These are phyloP conservation scores for Arctium minus DNA, from an alignment of 129 eudicot species.

Conservation along the genomic window DNA sequence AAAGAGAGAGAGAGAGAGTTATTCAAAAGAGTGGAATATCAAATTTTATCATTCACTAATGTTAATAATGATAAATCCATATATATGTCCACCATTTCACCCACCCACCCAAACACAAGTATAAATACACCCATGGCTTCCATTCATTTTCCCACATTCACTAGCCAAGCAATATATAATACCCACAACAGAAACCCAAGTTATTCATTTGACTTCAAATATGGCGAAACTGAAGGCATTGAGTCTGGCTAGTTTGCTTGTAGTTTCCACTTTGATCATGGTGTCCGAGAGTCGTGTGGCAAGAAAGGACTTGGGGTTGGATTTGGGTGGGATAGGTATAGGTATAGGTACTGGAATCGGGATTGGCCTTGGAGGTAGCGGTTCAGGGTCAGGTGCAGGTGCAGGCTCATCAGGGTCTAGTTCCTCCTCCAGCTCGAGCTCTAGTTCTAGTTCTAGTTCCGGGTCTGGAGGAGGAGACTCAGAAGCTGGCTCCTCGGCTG, in stretches of 20 bases:
- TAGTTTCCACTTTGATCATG: conserved; percentile 30
- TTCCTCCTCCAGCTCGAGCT: conserved; percentile 36
- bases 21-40: not conserved
- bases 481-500: conserved; percentile 47
- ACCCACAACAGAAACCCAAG: not conserved
- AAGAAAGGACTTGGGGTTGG: conserved; percentile 60
- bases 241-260: conserved; percentile 23
- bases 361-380: conserved; percentile 62
- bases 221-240: conserved; percentile 32
- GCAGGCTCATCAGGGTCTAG: conserved; percentile 34
- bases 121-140: conserved; percentile 27
- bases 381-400: conserved; percentile 59
- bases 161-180: not conserved
- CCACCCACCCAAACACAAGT: conserved; percentile 16
- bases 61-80: not conserved
- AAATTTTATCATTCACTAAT: not conserved
- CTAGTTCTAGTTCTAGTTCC: conserved; percentile 24
- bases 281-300: conserved; percentile 61
- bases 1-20: not conserved
- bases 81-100: conserved; percentile 13
- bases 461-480: conserved; percentile 41
- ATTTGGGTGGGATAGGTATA: conserved; percentile 56
- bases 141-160: conserved; percentile 8
- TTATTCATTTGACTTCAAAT: not conserved
- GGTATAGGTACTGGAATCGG: conserved; percentile 62